These are phyloP conservation scores for Vachellia collinsii DNA, from an alignment of 306 rosid genomes.

Conservation along the genomic window DNA sequence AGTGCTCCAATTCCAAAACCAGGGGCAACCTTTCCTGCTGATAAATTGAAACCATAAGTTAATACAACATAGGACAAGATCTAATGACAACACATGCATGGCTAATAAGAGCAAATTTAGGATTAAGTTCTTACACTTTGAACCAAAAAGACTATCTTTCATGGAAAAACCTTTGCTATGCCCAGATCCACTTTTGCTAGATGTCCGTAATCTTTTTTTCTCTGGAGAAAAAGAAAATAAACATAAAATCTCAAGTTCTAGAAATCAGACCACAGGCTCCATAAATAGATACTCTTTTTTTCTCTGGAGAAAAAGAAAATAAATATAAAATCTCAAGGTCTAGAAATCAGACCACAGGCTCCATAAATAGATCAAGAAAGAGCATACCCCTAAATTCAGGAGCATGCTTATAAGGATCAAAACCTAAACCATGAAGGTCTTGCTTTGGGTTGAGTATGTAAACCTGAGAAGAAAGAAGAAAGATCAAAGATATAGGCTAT, in stretches of 20 bases:
- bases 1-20: conserved; percentile 99
- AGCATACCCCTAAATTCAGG: conserved; percentile 93
- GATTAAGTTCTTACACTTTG: conserved; percentile 70
- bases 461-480: conserved; percentile 56
- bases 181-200: conserved; percentile 56
- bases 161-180: conserved; percentile 48
- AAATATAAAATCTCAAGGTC: too few species aligned
- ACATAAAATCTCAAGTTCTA: too few species aligned
- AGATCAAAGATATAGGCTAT: conserved; percentile 28
- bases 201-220: conserved; percentile 64
- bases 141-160: conserved; percentile 74
- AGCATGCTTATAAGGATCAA: conserved; percentile 96
- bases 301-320: conserved; percentile 52
- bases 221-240: conserved; percentile 46
- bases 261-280: too few species aligned
- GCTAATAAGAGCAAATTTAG: conserved; percentile 29
- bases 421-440: conserved; percentile 93
- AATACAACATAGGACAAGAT: conserved; percentile 37
- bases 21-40: conserved; percentile 93
- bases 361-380: conserved; percentile 25
- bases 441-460: conserved; percentile 79
- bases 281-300: conserved; percentile 49
- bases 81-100: conserved; percentile 34
- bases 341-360: too few species aligned
- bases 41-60: conserved; percentile 44